Base-by-base conservation (phyloP, 1,139 yeast species). In the Hansenula anomala region DNA sequence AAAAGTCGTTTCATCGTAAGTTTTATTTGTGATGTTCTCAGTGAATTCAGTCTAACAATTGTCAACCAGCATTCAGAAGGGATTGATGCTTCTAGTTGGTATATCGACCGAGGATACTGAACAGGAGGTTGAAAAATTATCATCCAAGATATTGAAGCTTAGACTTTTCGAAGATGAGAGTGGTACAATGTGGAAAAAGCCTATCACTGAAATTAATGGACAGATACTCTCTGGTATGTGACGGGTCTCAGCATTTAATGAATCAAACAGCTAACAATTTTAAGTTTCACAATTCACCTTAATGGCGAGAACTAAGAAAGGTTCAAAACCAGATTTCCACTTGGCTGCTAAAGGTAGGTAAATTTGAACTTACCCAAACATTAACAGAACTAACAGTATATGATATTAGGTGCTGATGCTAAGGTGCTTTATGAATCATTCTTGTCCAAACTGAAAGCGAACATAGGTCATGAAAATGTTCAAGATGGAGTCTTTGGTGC, bases 401-500 rank as follows among this genome's bases (percentile, higher is more conserved):
- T n/a, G n/a, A n/a, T n/a, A n/a, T n/a, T n/a, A 53, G 57, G 89
- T 0, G 75, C 69, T n/a, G 60, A 70, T 1, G 97, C 97, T 0
- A 64, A 66, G 24, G 76, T 67, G 14, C 62, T 88, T 40, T 92
- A 89, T 56, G 73, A 81, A n/a, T 55, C 58, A 33, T 85, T 89
- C 41, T 62, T 87, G 44, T 49, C 47, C 0, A 63, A 63, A 44
- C 67, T 80, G 57, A 67, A 63, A 36, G 57, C 46, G n/a, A 78
- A 64, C n/a, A 52, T 84, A 28, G 94, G 90, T 0, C 67, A 64
- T 1, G 75, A 70, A 0, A 71, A 74, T 36, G 95, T 89, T 7
- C 73, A 81, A 46, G 96, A 88, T 53, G 98, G 98, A 1, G 71
- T 77, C 41, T 92, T 92, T 60, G 98, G 97, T 0, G 97, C 94